Percentiles rank a stretch among this genome's conserved stretches.
Conservation (phyloP, 352 stramenopile species). For the Phytophthora sp. region DNA sequence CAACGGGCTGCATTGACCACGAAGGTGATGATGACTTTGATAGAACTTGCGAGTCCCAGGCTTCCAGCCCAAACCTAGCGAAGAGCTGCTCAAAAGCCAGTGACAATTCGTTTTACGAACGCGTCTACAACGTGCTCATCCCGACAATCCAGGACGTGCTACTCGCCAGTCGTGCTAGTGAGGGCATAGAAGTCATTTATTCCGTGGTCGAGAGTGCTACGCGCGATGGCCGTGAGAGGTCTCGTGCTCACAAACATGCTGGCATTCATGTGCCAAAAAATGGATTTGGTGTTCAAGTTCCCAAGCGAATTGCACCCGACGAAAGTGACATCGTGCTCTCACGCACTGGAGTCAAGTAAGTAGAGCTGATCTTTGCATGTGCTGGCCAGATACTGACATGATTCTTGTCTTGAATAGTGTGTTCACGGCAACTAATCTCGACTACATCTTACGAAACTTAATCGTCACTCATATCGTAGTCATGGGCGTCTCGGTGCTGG, state of each 20-base stretch:
- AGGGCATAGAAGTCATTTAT: conserved; percentile 88
- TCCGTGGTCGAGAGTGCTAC: conserved; percentile 90
- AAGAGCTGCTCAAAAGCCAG: conserved; percentile 18
- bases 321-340: conserved; percentile 84
- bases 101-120: conserved; percentile 50
- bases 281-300: conserved; percentile 75
- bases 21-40: conserved; percentile 31
- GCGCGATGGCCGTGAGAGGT: conserved; percentile 82
- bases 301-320: conserved; percentile 49
- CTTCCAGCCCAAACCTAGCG: not conserved
- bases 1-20: not conserved
- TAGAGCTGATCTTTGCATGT: not conserved
- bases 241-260: conserved; percentile 87
- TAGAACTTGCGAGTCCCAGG: not conserved
- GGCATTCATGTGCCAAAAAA: conserved; percentile 75
- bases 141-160: conserved; percentile 69
- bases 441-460: conserved; percentile 91
- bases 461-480: conserved; percentile 87
- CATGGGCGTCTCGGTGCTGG: conserved; percentile 81
- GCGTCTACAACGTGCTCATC: conserved; percentile 56
- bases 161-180: conserved; percentile 51
- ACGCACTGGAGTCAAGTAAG: conserved; percentile 81
- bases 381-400: conserved; percentile 1
- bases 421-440: conserved; percentile 88
- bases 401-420: conserved; percentile 49